Conservation (phyloP, 495 filamentous ascomycete genomes). For the Neurospora intermedia region DNA sequence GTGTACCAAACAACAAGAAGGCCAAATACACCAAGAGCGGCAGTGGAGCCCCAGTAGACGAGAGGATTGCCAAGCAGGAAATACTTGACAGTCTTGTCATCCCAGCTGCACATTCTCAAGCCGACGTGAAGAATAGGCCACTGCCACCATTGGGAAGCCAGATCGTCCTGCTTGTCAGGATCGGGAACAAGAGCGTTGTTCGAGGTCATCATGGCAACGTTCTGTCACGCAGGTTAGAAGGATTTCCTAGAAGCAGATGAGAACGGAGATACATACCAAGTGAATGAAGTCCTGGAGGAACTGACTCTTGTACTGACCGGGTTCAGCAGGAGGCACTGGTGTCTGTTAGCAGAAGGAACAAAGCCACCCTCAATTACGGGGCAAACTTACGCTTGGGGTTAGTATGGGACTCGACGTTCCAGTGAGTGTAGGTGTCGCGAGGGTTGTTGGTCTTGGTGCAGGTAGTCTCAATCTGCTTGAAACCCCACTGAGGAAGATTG, state of each 20-base stretch:
- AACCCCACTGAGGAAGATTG: conserved; percentile 97
- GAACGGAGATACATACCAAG: conserved; percentile 28
- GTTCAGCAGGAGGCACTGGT: conserved; percentile 78
- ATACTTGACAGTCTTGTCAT: conserved; percentile 91
- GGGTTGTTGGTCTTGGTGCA: conserved; percentile 92
- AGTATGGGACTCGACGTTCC: conserved; percentile 93
- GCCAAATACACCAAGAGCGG: conserved; percentile 60
- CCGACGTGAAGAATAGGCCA: conserved; percentile 95
- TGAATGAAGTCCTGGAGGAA: conserved; percentile 96
- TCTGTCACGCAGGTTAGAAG: conserved; percentile 26
- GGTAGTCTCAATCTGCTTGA: conserved; percentile 98
- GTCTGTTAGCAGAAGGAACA: conserved; percentile 12
- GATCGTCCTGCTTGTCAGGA: conserved; percentile 96
- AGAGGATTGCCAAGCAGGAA: conserved; percentile 95
- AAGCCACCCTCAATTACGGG: neutral
- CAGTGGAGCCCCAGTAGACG: conserved; percentile 91
- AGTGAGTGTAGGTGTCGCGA: conserved; percentile 88
- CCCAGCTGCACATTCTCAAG: conserved; percentile 97
- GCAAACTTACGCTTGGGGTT: conserved; percentile 79
- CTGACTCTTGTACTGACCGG: conserved; percentile 89
- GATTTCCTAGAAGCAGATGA: neutral
- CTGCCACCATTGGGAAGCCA: conserved; percentile 96
- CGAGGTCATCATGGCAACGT: conserved; percentile 99
- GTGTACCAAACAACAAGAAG: conserved; percentile 72
- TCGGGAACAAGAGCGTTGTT: conserved; percentile 98